Percentiles rank a stretch among this genome's conserved stretches.
Conservation (phyloP, 345 rosid species). For the Melastoma malabathricum region DNA sequence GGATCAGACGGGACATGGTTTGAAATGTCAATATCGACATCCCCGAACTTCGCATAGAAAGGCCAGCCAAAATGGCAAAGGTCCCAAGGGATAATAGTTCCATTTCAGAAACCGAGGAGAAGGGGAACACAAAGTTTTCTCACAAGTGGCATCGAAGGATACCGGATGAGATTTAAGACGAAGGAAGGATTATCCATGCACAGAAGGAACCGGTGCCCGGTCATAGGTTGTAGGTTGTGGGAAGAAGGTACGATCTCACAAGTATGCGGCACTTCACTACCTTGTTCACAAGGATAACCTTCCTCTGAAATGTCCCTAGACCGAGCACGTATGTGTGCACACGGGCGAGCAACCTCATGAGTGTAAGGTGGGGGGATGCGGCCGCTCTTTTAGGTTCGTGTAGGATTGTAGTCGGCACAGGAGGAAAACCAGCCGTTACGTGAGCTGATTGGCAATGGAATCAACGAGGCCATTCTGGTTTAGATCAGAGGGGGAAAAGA, state of each 20-base stretch:
- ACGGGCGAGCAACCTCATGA: constrained; percentile 84
- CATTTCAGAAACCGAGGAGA: constrained; percentile 14
- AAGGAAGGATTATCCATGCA: constrained; percentile 55
- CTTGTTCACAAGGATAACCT: constrained; percentile 85
- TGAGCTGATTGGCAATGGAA: constrained; percentile 12
- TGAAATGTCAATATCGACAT: no score
- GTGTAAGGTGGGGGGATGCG: constrained; percentile 74
- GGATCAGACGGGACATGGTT: constrained; percentile 28
- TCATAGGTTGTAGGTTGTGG: constrained; percentile 78
- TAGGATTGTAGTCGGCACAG: constrained; percentile 93
- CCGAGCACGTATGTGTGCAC: constrained; percentile 90
- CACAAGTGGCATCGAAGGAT: constrained; percentile 74
- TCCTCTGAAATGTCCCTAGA: constrained; percentile 83
- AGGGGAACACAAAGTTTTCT: constrained; percentile 16
- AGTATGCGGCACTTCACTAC: constrained; percentile 61
- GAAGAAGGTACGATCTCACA: constrained; percentile 78
- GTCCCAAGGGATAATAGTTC: constrained; percentile 12
- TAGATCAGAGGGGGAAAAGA: no score
- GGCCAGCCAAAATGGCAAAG: constrained; percentile 20
- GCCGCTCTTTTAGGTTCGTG: constrained; percentile 81
- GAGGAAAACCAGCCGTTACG: constrained; percentile 80
- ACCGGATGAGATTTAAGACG: constrained; percentile 65
- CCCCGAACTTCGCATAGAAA: constrained; percentile 13
- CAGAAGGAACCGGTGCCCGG: constrained; percentile 64
- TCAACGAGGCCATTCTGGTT: no score